Percentiles rank a stretch among this genome's conserved stretches.
Conservation (phyloP, 2,329 filamentous ascomycete species). For the Dothistroma septosporum region DNA sequence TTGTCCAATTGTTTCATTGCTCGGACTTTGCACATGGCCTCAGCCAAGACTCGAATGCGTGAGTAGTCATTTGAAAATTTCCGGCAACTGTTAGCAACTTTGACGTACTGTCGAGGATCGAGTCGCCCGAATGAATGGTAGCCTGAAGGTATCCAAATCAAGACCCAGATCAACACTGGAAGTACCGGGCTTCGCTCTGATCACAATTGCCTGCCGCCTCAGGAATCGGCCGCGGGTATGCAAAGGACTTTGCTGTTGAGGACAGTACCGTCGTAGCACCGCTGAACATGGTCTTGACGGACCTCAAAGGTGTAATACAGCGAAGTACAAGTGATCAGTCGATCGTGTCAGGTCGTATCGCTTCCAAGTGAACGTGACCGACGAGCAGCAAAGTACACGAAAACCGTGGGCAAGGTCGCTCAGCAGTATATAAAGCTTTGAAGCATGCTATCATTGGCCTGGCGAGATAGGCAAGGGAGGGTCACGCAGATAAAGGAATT, state of each 20-base stretch:
- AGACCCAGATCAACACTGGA: constrained; percentile 19
- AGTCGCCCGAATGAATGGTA: background rate
- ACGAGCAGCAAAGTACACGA: constrained; percentile 32
- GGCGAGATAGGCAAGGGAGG: constrained; percentile 40
- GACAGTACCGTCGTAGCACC: constrained; percentile 39
- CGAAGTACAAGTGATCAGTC: constrained; percentile 13
- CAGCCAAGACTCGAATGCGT: background rate
- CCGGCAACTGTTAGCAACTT: background rate
- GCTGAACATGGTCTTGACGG: constrained; percentile 31
- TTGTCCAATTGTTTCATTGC: background rate
- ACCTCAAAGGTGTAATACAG: constrained; percentile 16
- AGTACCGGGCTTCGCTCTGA: constrained; percentile 24
- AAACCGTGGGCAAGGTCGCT: constrained; percentile 29
- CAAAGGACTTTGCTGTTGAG: constrained; percentile 39
- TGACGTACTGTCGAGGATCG: background rate
- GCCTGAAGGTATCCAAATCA: background rate
- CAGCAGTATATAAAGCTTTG: constrained; percentile 33
- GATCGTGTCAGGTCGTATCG: background rate
- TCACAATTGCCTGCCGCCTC: constrained; percentile 16
- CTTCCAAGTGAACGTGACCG: constrained; percentile 29
- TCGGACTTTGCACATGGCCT: background rate
- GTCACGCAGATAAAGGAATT: constrained; percentile 41
- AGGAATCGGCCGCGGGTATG: constrained; percentile 38
- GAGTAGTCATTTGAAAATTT: background rate
- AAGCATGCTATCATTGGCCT: constrained; percentile 43